phyloP scores from a whole-genome alignment of 352 stramenopile species.

The Phytophthora pseudosyringae region DNA sequence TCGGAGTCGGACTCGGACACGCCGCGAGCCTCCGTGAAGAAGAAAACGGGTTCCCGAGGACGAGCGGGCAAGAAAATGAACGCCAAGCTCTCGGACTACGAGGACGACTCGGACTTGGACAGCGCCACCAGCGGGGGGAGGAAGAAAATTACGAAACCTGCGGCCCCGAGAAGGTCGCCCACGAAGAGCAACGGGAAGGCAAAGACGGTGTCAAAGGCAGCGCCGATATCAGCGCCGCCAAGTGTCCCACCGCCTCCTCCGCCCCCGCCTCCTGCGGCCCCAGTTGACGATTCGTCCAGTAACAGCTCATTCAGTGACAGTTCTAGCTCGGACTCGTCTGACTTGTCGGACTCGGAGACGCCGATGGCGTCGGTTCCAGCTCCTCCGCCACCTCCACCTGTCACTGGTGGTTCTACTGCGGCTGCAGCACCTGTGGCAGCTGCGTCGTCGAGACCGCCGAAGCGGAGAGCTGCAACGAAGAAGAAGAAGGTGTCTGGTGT shows the following conservation, averaged over 20 bases:
- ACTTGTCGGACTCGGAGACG: constrained; percentile 48
- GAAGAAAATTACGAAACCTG: constrained; percentile 32
- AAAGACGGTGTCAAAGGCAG: constrained; percentile 18
- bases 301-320: constrained; percentile 60
- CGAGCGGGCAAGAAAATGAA: constrained; percentile 8
- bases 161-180: constrained; percentile 27
- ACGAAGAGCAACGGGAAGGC: constrained; percentile 37
- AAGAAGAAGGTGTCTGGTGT: constrained; percentile 39
- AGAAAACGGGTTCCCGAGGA: constrained; percentile 21
- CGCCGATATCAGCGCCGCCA: constrained; percentile 15
- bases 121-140: constrained; percentile 2
- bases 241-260: constrained; percentile 38
- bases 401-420: constrained; percentile 6
- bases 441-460: constrained; percentile 21
- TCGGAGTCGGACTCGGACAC: constrained; percentile 46
- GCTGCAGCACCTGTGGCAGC: constrained; percentile 23
- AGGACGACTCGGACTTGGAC: constrained; percentile 43
- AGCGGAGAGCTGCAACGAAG: constrained; percentile 33
- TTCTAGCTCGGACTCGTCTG: constrained; percentile 61
- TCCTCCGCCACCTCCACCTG: constrained; percentile 37
- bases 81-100: constrained; percentile 31
- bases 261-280: constrained; percentile 39
- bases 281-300: constrained; percentile 45
- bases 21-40: constrained; percentile 27
- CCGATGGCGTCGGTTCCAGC: constrained; percentile 21